A percentile compares a stretch with the other conserved stretches of the same genome.
These are phyloP conservation scores for Acrocalymma vagum DNA, from an alignment of 2,329 filamentous ascomycete species.

Conservation along the genomic window DNA sequence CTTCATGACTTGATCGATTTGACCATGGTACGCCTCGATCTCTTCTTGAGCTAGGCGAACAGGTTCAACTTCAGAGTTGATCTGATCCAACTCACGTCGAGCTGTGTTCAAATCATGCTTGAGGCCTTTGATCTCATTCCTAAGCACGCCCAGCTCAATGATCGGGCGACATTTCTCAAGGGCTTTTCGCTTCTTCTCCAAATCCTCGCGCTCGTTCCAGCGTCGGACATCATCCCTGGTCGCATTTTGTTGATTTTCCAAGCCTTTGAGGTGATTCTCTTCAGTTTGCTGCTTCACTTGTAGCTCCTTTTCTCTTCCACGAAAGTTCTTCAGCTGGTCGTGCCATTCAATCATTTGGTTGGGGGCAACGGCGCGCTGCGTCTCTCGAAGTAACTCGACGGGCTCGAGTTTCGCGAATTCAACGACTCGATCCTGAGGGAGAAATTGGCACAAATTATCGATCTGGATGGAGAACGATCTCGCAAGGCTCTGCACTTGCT, in stretches of 20 bases:
- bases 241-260: conserved; percentile 77
- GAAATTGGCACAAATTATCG: conserved; percentile 96
- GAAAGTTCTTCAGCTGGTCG: conserved; percentile 73
- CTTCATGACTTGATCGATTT: conserved; percentile 64
- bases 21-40: conserved; percentile 72
- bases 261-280: conserved; percentile 68
- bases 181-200: conserved; percentile 67
- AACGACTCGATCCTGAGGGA: conserved; percentile 94
- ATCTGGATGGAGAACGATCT: conserved; percentile 86
- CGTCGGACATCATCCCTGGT: conserved; percentile 85
- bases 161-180: conserved; percentile 73
- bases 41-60: conserved; percentile 72
- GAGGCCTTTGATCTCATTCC: conserved; percentile 57
- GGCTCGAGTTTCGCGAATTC: conserved; percentile 89
- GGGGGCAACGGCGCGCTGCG: conserved; percentile 86
- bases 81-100: conserved; percentile 63
- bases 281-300: conserved; percentile 67
- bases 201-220: conserved; percentile 77
- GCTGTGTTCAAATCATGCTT: conserved; percentile 66
- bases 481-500: conserved; percentile 73
- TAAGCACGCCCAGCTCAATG: conserved; percentile 68
- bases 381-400: conserved; percentile 83
- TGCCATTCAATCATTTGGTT: conserved; percentile 84
- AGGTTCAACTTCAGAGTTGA: conserved; percentile 72
- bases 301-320: conserved; percentile 72